phyloP scores from a whole-genome alignment of 495 filamentous ascomycete species.

The Evansstolkia leycettana region DNA sequence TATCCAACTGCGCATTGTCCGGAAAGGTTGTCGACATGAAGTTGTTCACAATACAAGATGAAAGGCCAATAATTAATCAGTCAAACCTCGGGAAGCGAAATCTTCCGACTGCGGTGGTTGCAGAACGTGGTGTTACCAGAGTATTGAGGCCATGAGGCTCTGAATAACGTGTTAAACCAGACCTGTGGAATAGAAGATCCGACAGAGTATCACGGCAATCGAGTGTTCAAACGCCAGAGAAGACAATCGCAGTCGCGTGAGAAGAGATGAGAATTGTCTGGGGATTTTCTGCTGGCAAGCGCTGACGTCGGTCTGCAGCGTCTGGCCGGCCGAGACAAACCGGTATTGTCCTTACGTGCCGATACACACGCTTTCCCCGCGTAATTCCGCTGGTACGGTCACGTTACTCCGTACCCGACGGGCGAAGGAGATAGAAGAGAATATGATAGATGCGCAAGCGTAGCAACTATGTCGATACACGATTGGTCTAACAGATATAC shows the following conservation, averaged over 20 bases:
- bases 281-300: conserved; percentile 2
- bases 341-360: conserved; percentile 18
- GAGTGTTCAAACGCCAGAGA: conserved; percentile 1
- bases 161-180: no score
- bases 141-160: conserved; percentile 11
- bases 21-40: conserved; percentile 19
- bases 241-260: conserved; percentile 1
- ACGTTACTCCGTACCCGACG: no score
- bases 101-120: neutral
- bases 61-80: no score
- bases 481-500: no score
- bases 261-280: conserved; percentile 4
- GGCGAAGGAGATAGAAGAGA: neutral
- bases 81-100: no score
- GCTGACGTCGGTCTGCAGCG: conserved; percentile 13
- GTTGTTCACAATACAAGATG: neutral
- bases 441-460: no score
- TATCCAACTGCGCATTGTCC: conserved; percentile 19
- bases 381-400: conserved; percentile 7
- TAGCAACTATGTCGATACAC: no score
- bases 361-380: conserved; percentile 19
- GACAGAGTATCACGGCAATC: neutral
- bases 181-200: neutral
- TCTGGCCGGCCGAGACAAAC: conserved; percentile 4
- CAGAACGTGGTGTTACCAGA: conserved; percentile 21